These are phyloP conservation scores for Herpotrichia juniperi DNA, from an alignment of 2,329 filamentous ascomycete genomes.

Conservation along the genomic window DNA sequence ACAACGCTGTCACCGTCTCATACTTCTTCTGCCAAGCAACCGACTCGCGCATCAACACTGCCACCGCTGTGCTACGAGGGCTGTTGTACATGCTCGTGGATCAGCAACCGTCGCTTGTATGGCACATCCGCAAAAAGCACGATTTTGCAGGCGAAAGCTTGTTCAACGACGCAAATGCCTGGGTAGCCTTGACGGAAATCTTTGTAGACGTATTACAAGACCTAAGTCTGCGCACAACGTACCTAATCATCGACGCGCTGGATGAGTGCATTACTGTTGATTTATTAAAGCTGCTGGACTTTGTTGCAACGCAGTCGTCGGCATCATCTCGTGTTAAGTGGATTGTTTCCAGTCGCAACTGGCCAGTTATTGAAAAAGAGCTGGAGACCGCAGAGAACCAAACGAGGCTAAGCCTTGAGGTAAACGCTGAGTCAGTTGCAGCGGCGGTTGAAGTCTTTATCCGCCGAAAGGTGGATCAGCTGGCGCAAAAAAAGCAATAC, in stretches of 20 bases:
- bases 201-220: not conserved
- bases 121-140: not conserved
- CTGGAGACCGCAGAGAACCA: no score
- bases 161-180: not conserved
- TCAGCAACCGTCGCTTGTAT: slow-evolving; percentile 1
- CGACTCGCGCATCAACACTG: no score
- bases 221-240: not conserved
- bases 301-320: not conserved
- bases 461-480: not conserved
- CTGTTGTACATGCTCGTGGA: not conserved
- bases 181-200: not conserved
- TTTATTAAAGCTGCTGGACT: not conserved
- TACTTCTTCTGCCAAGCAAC: not conserved
- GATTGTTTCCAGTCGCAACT: not conserved
- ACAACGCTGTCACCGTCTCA: not conserved
- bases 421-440: not conserved
- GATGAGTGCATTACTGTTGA: not conserved
- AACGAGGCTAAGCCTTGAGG: slow-evolving; percentile 1
- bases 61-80: not conserved
- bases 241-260: not conserved
- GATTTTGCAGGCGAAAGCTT: not conserved
- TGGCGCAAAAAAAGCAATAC: slow-evolving; percentile 5
- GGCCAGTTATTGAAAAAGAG: no score
- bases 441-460: not conserved
- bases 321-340: not conserved